These are phyloP conservation scores for Lodderomyces parapsilosis DNA, from an alignment of 1,139 yeast genomes.

Conservation along the genomic window DNA sequence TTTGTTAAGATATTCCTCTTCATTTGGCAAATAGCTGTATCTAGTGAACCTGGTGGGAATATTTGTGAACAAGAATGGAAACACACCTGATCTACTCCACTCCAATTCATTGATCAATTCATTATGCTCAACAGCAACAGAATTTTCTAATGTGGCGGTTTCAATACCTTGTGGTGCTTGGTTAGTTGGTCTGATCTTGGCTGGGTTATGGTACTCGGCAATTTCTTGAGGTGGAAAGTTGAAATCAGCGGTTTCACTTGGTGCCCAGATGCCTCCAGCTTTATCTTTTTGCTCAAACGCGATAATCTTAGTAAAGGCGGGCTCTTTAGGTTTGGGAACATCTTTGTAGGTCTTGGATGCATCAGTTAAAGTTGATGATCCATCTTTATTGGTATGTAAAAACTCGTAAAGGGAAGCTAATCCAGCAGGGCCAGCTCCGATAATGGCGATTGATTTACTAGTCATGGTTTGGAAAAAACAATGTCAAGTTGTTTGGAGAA, in stretches of 20 bases:
- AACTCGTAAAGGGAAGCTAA: slow-evolving; percentile 36
- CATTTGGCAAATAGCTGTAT: slow-evolving; percentile 37
- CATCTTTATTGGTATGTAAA: slow-evolving; percentile 31
- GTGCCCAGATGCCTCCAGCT: slow-evolving; percentile 39
- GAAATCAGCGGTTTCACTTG: slow-evolving; percentile 23
- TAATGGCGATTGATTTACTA: slow-evolving; percentile 26
- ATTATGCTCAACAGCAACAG: slow-evolving; percentile 15
- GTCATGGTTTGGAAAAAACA: slow-evolving; percentile 9
- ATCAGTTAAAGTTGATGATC: slow-evolving; percentile 29
- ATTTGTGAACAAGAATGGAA: slow-evolving; percentile 44
- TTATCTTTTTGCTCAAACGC: slow-evolving; percentile 33
- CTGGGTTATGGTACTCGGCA: slow-evolving; percentile 28
- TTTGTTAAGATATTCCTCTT: slow-evolving; percentile 25
- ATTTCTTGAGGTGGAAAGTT: slow-evolving; percentile 29
- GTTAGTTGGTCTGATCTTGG: slow-evolving; percentile 22
- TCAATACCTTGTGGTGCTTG: slow-evolving; percentile 18
- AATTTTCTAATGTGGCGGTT: slow-evolving; percentile 17
- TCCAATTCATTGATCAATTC: slow-evolving; percentile 21
- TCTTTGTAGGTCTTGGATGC: slow-evolving; percentile 1
- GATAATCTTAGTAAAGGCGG: slow-evolving; percentile 27
- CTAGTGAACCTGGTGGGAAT: slow-evolving; percentile 44
- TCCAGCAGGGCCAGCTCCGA: slow-evolving; percentile 42
- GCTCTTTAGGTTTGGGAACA: slow-evolving; percentile 13
- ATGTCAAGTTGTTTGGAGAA: neutral
- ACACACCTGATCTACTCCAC: slow-evolving; percentile 46